Conservation (phyloP, 2,329 filamentous ascomycete species). For the Coniella lustricola region DNA sequence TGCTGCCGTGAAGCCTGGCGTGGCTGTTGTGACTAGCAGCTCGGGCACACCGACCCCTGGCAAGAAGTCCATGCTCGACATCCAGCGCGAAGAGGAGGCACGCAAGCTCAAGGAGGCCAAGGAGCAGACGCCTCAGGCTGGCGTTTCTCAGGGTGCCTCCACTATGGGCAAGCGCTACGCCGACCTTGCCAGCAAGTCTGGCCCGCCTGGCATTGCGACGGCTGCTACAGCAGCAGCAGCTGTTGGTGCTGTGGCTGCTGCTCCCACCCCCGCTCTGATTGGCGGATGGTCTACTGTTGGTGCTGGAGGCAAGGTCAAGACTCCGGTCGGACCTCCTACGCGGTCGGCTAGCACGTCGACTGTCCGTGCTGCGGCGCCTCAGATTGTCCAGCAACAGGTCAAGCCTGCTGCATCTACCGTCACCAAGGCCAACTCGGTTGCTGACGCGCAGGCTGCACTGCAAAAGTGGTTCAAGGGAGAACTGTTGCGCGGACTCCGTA, state of each 20-base stretch:
- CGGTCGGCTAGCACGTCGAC: conserved; percentile 38
- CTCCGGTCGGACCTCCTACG: conserved; percentile 50
- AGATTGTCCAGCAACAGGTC: conserved; percentile 16
- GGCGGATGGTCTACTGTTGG: conserved; percentile 90
- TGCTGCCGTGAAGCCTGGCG: conserved; percentile 34
- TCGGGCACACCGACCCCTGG: conserved; percentile 25
- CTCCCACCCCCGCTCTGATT: conserved; percentile 27
- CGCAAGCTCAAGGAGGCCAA: conserved; percentile 67
- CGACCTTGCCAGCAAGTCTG: conserved; percentile 77
- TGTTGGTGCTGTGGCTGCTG: conserved; percentile 8
- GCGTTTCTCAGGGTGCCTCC: conserved; percentile 37
- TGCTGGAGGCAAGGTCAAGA: conserved; percentile 84
- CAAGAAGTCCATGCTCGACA: conserved; percentile 92
- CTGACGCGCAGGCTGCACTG: conserved; percentile 77
- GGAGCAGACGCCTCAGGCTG: conserved; percentile 42
- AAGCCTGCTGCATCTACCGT: conserved; percentile 34
- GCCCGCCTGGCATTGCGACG: conserved; percentile 26
- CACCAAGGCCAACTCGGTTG: conserved; percentile 32
- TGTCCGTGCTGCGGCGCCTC: conserved; percentile 8
- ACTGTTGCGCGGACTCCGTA: conserved; percentile 63
- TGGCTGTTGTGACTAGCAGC: conserved; percentile 14
- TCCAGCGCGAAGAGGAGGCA: conserved; percentile 90
- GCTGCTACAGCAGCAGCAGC: conserved; percentile 32
- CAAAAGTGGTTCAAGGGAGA: conserved; percentile 84
- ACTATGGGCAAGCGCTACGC: conserved; percentile 78